phyloP scores from a whole-genome alignment of 495 filamentous ascomycete species.

The Aspergillus sclerotioniger region DNA sequence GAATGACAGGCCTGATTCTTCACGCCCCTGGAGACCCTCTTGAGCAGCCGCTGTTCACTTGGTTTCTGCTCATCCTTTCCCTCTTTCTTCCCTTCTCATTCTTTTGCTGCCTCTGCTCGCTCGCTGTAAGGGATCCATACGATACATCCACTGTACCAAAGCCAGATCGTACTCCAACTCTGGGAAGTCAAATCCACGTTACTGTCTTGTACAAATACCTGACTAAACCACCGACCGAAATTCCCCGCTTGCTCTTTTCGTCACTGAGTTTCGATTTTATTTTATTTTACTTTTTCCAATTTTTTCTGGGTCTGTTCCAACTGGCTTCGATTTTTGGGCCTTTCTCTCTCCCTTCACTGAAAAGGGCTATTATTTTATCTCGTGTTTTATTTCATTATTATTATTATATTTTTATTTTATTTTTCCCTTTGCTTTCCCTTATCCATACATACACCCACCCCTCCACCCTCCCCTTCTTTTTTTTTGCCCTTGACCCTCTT shows the following conservation, averaged over 20 bases:
- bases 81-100: constrained; percentile 6
- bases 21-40: constrained; percentile 24
- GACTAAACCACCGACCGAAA: constrained; percentile 10
- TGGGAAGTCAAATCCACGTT: not conserved
- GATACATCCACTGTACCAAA: constrained; percentile 1
- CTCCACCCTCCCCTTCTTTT: constrained; percentile 20
- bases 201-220: constrained; percentile 1
- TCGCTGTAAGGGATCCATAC: constrained; percentile 6
- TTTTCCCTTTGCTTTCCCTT: constrained; percentile 20
- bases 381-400: constrained; percentile 14
- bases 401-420: constrained; percentile 11
- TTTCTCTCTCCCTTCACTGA: not conserved
- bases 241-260: constrained; percentile 10
- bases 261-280: not conserved
- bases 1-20: constrained; percentile 45
- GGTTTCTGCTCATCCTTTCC: constrained; percentile 3
- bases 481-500: constrained; percentile 16
- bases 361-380: constrained; percentile 5
- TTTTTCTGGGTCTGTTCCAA: not conserved
- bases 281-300: constrained; percentile 5
- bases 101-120: not conserved
- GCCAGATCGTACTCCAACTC: constrained; percentile 3
- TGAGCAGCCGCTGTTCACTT: not conserved
- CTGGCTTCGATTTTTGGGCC: not conserved
- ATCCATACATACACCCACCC: constrained; percentile 19